These are phyloP conservation scores for Phytophthora foliorum DNA, from an alignment of 352 stramenopile genomes.

Conservation along the genomic window DNA sequence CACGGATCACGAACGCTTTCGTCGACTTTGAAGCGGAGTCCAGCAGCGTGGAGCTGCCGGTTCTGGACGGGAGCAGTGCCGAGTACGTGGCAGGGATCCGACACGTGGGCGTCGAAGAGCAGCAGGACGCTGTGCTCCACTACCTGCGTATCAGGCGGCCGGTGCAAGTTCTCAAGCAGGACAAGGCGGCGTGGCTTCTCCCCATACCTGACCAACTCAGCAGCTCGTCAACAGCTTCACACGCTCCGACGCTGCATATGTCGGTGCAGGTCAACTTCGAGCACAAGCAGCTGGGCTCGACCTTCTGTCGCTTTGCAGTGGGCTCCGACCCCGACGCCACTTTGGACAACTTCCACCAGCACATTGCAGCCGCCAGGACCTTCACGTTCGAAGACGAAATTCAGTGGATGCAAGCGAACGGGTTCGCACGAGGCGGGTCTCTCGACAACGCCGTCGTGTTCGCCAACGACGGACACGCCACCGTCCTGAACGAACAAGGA, in stretches of 20 bases:
- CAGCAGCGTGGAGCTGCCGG: slow-evolving; percentile 56
- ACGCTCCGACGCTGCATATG: slow-evolving; percentile 54
- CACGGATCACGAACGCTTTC: slow-evolving; percentile 53
- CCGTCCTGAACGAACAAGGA: slow-evolving; percentile 60
- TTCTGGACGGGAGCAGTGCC: slow-evolving; percentile 73
- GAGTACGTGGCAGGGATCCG: slow-evolving; percentile 54
- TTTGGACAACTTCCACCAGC: slow-evolving; percentile 33
- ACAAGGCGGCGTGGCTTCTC: slow-evolving; percentile 78
- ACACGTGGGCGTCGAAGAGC: slow-evolving; percentile 44
- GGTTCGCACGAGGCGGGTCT: slow-evolving; percentile 65
- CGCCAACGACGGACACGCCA: slow-evolving; percentile 15
- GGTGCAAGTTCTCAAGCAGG: slow-evolving; percentile 65
- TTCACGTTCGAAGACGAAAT: slow-evolving; percentile 85
- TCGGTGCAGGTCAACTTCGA: slow-evolving; percentile 78
- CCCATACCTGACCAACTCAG: slow-evolving; percentile 44
- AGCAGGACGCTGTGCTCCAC: slow-evolving; percentile 19
- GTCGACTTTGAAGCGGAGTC: slow-evolving; percentile 41
- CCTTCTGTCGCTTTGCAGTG: slow-evolving; percentile 51
- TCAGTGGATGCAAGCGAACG: slow-evolving; percentile 59
- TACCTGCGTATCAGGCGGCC: slow-evolving; percentile 56
- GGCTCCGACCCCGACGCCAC: slow-evolving; percentile 43
- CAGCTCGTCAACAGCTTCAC: slow-evolving; percentile 8
- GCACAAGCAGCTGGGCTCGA: slow-evolving; percentile 63
- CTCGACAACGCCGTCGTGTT: slow-evolving; percentile 81
- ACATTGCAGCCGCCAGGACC: slow-evolving; percentile 65